These are phyloP conservation scores for Torulaspora maleeae DNA, from an alignment of 805 yeast species.

Conservation along the genomic window DNA sequence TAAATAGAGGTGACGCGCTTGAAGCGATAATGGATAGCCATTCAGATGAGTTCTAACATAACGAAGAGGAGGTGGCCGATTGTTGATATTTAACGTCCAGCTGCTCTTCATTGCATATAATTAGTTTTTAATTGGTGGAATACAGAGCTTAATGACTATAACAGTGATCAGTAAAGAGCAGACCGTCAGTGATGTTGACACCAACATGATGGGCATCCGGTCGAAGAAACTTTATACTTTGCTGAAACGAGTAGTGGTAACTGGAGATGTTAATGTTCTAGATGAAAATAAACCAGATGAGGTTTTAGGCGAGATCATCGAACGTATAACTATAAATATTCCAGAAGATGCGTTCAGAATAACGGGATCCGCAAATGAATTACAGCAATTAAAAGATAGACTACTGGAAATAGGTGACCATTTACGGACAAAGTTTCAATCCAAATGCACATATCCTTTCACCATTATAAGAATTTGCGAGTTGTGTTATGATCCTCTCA, in stretches of 20 bases:
- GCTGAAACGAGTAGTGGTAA: conserved; percentile 16
- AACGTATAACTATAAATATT: conserved; percentile 25
- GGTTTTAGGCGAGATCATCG: conserved; percentile 20
- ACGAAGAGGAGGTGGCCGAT: not conserved
- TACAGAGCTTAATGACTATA: conserved; percentile 5
- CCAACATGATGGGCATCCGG: conserved; percentile 28
- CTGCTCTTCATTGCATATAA: not conserved
- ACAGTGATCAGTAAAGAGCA: conserved; percentile 3
- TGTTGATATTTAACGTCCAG: not conserved
- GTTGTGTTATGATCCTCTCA: conserved; percentile 42
- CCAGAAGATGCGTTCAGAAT: conserved; percentile 24
- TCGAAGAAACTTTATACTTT: conserved; percentile 17
- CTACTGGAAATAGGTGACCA: conserved; percentile 14
- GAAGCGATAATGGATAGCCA: not conserved
- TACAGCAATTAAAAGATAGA: conserved; percentile 5
- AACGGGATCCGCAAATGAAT: conserved; percentile 1
- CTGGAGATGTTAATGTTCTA: conserved; percentile 15
- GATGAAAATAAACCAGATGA: conserved; percentile 12
- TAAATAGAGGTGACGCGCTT: conserved; percentile 1
- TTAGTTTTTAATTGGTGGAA: not conserved
- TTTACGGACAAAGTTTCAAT: conserved; percentile 18
- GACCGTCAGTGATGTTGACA: conserved; percentile 14
- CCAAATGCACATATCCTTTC: conserved; percentile 39
- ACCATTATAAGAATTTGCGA: conserved; percentile 48
- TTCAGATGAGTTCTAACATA: not conserved